Evolutionary conservation across 257 asterid genomes (phyloP).

Genomic region (Nyctanthes arbortristis): DNA sequence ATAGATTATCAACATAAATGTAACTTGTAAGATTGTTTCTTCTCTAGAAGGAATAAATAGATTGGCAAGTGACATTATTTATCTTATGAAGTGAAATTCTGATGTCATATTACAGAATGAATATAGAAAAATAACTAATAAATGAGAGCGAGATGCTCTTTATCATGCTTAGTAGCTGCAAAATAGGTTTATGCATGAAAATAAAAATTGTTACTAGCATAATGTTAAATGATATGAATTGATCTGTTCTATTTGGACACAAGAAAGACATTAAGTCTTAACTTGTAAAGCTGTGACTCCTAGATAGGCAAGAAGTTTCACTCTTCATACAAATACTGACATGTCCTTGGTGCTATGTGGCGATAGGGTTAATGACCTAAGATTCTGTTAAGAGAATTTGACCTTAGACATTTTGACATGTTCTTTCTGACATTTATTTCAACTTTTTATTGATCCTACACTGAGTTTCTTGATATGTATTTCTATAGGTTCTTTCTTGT

Average conservation of each 20-base stretch:
- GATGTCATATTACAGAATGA: conserved; percentile 2
- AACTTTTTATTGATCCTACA: conserved; percentile 18
- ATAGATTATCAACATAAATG: no score
- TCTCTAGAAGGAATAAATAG: conserved; percentile 6
- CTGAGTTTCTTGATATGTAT: conserved; percentile 18
- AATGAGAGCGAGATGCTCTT: neutral
- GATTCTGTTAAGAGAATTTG: no score
- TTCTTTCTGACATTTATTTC: conserved; percentile 10
- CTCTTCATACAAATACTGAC: neutral
- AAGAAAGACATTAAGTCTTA: neutral
- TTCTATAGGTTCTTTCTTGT: conserved; percentile 77
- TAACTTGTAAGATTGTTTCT: conserved; percentile 4
- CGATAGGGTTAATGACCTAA: neutral
- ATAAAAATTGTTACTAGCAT: neutral
- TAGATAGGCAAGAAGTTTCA: neutral
- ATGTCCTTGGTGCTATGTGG: neutral
- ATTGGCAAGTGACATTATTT: neutral
- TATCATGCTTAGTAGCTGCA: conserved; percentile 11
- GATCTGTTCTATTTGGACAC: neutral
- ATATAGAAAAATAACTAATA: neutral
- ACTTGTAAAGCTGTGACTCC: neutral
- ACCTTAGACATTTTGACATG: neutral
- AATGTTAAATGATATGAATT: conserved; percentile 4
- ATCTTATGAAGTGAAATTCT: conserved; percentile 8
- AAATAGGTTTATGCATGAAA: neutral